phyloP scores from a whole-genome alignment of 768 basidiomycete genomes.

The Leucocoprinus sp. region DNA sequence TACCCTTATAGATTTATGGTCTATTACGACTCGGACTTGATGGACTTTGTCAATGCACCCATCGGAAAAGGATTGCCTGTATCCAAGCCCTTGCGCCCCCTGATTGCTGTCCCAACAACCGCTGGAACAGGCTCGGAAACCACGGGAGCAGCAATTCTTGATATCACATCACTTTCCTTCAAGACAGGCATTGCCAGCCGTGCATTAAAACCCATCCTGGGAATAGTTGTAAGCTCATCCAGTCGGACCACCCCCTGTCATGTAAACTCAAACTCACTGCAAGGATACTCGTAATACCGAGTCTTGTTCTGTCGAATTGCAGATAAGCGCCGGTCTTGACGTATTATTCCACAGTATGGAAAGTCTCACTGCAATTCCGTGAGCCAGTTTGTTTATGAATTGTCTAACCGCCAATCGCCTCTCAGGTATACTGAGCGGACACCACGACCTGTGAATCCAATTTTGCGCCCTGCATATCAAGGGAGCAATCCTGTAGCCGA shows the following conservation, averaged over 20 bases:
- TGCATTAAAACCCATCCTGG: slow-evolving; percentile 83
- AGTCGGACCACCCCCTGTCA: neutral
- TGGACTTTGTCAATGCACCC: slow-evolving; percentile 97
- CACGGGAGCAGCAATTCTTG: slow-evolving; percentile 89
- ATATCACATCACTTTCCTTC: slow-evolving; percentile 86
- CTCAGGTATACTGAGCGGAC: slow-evolving; percentile 80
- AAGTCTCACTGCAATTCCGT: slow-evolving; percentile 92
- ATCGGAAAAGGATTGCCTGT: slow-evolving; percentile 89
- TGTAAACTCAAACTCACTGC: neutral
- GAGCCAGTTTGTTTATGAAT: slow-evolving; percentile 17
- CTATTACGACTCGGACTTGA: slow-evolving; percentile 86
- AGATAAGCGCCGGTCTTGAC: slow-evolving; percentile 92
- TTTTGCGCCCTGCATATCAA: slow-evolving; percentile 87
- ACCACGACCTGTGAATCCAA: slow-evolving; percentile 86
- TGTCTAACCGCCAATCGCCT: neutral
- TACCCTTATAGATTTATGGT: slow-evolving; percentile 59
- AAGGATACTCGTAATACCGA: slow-evolving; percentile 86
- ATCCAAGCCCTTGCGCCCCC: slow-evolving; percentile 59
- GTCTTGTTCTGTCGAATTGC: slow-evolving; percentile 83
- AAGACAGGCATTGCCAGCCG: slow-evolving; percentile 96
- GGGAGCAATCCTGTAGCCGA: slow-evolving; percentile 93
- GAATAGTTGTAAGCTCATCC: slow-evolving; percentile 49
- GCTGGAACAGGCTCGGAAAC: slow-evolving; percentile 93
- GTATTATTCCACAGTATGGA: slow-evolving; percentile 96
- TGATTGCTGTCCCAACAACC: slow-evolving; percentile 74